Evolutionary conservation across 768 basidiomycete genomes (phyloP), one percentile per base, ranked within the genome.

Genomic region (Lentinula lateritia): DNA sequence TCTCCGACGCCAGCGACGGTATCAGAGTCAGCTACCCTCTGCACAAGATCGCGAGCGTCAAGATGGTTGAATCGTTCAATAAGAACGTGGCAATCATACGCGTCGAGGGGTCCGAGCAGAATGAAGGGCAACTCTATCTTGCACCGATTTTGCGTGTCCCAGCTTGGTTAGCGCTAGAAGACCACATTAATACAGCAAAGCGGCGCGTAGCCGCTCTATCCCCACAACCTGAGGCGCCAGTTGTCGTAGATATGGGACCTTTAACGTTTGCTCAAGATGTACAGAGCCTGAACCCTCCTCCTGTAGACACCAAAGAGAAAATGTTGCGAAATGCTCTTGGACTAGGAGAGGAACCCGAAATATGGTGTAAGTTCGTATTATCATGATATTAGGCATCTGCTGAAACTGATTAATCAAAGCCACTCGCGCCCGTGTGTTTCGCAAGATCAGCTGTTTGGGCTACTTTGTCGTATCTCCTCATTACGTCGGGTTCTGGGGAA

Each of bases 21-120:
- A 70, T 84, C 52, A 69, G 82, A 32, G 71, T 83, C 50, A 77
- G 77, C 63, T 76, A 79, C 54, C 82, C 83, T 9, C 67, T 83
- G 18, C 66, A 71, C 52, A 72, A 73, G 54, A 74, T 85, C 45
- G 56, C 64, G 18, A 63, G 68, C 5, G 63, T 70, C 9, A 63
- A 63, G 28, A 68, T 69, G 61, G 66, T 63, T n/a, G 67, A 63
- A 34, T 61, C 59, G 12, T 55, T 61, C 16, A 71, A 68, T 8
- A 64, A 70, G 35, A 67, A 72, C 34, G 68, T 73, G 23, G 67
- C 73, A 6, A 70, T 62, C 6, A 62, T 76, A 61, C 32, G 45
- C 6, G 15, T 46, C 9, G 67, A 71, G 13, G 67, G 65, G 32
- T 63, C 66, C 35, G 64, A 59, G n/a, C 55, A 61, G n/a, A 45